Percentiles rank a stretch among this genome's conserved stretches.
These are phyloP conservation scores for Pseudozyma sp. DNA, from an alignment of 1,284 basidiomycete genomes.

Conservation along the genomic window DNA sequence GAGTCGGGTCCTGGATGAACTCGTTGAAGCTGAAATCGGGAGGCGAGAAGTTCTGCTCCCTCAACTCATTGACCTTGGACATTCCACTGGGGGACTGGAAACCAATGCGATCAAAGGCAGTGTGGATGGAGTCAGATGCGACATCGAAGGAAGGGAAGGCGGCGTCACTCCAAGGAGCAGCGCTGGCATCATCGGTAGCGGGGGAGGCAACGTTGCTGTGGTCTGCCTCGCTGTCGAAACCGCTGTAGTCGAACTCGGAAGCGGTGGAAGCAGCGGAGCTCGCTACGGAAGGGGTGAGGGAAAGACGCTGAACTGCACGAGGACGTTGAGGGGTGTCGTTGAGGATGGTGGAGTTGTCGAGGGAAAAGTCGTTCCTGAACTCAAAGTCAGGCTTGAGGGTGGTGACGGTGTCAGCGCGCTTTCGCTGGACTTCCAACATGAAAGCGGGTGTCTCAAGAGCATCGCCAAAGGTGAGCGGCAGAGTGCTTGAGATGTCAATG, in stretches of 20 bases:
- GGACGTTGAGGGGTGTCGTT: conserved; percentile 47
- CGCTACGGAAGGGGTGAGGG: conserved; percentile 50
- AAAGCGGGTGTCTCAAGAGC: conserved; percentile 37
- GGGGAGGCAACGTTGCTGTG: conserved; percentile 36
- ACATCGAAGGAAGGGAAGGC: conserved; percentile 20
- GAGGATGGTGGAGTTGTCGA: conserved; percentile 25
- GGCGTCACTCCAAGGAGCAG: conserved; percentile 22
- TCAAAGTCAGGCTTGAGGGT: conserved; percentile 54
- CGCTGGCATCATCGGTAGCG: conserved; percentile 25
- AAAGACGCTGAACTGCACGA: conserved; percentile 51
- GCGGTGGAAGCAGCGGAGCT: conserved; percentile 58
- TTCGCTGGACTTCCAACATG: conserved; percentile 48
- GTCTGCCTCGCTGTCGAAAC: conserved; percentile 43
- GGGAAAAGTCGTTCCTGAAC: conserved; percentile 23
- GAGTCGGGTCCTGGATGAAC: conserved; percentile 53
- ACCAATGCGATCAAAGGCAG: conserved; percentile 40
- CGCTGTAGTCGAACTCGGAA: conserved; percentile 51
- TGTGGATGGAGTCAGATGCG: conserved; percentile 30
- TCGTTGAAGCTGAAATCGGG: conserved; percentile 56
- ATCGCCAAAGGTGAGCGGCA: conserved; percentile 45
- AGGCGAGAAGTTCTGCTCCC: conserved; percentile 14
- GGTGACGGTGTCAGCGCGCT: conserved; percentile 52
- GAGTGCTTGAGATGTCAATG: conserved; percentile 34
- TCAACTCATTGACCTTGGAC: conserved; percentile 12
- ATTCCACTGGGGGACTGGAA: conserved; percentile 35